phyloP scores from a whole-genome alignment of 306 rosid species.

The Rosa persica region DNA sequence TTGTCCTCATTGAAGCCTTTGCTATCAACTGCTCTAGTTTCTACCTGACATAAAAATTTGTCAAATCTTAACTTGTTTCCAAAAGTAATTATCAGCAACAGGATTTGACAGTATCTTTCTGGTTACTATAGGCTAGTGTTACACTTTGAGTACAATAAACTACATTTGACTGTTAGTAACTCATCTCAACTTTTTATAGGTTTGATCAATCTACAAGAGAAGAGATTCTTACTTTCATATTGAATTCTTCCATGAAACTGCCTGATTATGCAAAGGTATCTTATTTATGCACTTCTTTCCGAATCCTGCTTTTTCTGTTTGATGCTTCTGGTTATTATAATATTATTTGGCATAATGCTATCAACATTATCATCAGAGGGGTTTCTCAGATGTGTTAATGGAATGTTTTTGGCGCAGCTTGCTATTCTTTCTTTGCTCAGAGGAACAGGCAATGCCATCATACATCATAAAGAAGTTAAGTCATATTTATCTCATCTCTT shows the following conservation, averaged over 20 bases:
- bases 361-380: not conserved
- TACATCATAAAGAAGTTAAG: conserved; percentile 48
- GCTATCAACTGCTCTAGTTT: not conserved
- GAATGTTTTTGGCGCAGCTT: conserved; percentile 51
- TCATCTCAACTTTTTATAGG: conserved; percentile 39
- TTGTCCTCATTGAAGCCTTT: not conserved
- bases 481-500: conserved; percentile 56
- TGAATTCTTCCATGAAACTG: conserved; percentile 62
- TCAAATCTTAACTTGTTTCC: not conserved
- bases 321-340: conserved; percentile 1
- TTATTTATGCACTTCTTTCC: conserved; percentile 17
- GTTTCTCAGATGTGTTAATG: conserved; percentile 8
- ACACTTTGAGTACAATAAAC: not conserved
- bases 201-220: conserved; percentile 71
- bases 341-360: not conserved
- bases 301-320: not conserved
- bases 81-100: not conserved
- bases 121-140: not conserved
- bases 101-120: not conserved
- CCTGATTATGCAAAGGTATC: conserved; percentile 83
- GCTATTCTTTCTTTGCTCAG: conserved; percentile 74
- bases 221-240: conserved; percentile 60
- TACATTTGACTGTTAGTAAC: not conserved
- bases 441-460: conserved; percentile 65
- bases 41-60: not conserved